These are phyloP conservation scores for Vaccinium vitisidaea DNA, from an alignment of 148 eudicot species.

Conservation along the genomic window DNA sequence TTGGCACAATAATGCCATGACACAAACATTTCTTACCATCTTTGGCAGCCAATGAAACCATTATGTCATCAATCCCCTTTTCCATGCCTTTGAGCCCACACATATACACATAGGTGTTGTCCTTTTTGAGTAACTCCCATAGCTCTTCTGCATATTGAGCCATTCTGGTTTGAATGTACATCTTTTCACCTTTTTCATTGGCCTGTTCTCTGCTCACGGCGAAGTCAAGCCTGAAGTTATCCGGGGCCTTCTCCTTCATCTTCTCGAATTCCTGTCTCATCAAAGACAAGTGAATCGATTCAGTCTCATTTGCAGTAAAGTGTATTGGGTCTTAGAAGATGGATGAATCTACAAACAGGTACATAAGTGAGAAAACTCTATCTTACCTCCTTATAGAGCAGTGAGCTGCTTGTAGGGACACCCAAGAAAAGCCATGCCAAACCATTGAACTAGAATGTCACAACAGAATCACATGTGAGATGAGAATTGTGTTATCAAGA, in stretches of 20 bases:
- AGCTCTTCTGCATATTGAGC: slow-evolving; percentile 86
- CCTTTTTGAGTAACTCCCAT: slow-evolving; percentile 94
- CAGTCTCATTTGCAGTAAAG: neutral
- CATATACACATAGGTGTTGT: slow-evolving; percentile 92
- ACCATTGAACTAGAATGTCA: slow-evolving; percentile 71
- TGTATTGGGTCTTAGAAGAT: neutral
- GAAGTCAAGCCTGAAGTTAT: slow-evolving; percentile 82
- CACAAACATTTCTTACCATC: slow-evolving; percentile 55
- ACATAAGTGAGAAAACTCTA: neutral
- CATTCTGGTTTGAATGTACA: slow-evolving; percentile 99
- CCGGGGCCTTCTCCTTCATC: slow-evolving; percentile 87
- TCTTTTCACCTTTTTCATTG: slow-evolving; percentile 87
- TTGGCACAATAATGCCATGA: neutral
- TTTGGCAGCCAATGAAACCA: slow-evolving; percentile 79
- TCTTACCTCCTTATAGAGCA: slow-evolving; percentile 90
- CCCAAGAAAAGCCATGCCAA: slow-evolving; percentile 99
- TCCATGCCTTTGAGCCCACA: slow-evolving; percentile 99
- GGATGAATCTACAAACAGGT: neutral
- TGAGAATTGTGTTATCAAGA: neutral
- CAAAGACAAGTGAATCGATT: neutral
- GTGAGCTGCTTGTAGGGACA: slow-evolving; percentile 94
- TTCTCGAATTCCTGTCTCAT: slow-evolving; percentile 77
- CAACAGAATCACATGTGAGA: neutral
- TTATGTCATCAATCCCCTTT: slow-evolving; percentile 97
- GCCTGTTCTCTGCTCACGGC: slow-evolving; percentile 97